Base-by-base conservation (phyloP, 352 stramenopile genomes). In the Phytophthora tentaculata region DNA sequence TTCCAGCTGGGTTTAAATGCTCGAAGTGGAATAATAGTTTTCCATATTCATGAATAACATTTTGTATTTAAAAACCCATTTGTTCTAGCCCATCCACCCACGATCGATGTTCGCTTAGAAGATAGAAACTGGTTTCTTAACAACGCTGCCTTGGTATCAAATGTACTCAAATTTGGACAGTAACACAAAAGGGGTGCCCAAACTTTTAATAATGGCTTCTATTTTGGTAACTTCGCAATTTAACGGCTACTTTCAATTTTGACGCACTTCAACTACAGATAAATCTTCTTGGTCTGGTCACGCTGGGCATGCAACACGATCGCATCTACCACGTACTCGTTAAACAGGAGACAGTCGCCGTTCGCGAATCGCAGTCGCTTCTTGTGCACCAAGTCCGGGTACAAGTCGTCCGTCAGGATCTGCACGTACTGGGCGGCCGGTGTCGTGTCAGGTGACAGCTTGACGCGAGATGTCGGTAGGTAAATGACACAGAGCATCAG, bases 331-430 rank as follows among this genome's bases (percentile, higher is more conserved):
- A 86, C 61, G 56, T 89, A 91, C 62, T 91, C 83, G 61, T 89
- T 84, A 60, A 91, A 88, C 5, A 82, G 64, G 56, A 91, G 57
- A 50, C 71, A 79, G 47, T 91, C 83, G 43, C 83, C 83, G 44
- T 89, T 90, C 19, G 70, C 66, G 55, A 90, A 89, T 7, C 79
- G 77, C 35, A 91, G 71, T 1, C 79, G 75, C 63, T 91, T 91
- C 73, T 91, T 89, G 76, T 91, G 78, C 23, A 91, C 81, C 28
- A 89, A 43, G 35, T 90, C 77, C 0, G 83, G 83, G 41, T 91
- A 91, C 61, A 86, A 57, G 55, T 91, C 81, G 58, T 91, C 83
- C 7, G 83, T 91, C 43, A 90, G 71, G 47, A 91, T 88, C 61
- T 89, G 77, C 23, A 91, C 79, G 43, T 90, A 91, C 56, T 89